Conservation (phyloP, 805 yeast species). For the Debaryomyces castellii region DNA sequence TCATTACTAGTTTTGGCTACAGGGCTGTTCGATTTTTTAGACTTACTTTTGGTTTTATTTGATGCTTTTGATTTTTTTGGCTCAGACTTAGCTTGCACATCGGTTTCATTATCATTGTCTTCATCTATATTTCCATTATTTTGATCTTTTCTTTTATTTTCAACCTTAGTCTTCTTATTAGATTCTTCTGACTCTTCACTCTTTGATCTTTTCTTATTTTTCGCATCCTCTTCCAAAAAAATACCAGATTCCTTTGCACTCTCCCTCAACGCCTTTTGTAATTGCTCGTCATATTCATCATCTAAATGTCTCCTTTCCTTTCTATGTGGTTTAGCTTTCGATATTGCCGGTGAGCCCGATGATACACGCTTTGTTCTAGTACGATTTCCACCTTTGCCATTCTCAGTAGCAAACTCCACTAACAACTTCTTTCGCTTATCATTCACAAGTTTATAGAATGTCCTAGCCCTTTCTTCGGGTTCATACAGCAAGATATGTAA, state of each 20-base stretch:
- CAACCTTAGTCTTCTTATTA: conserved; percentile 1
- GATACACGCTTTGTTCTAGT: conserved; percentile 19
- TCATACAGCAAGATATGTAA: conserved; percentile 56
- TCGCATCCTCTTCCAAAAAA: conserved; percentile 7
- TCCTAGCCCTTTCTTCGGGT: conserved; percentile 21
- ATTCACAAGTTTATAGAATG: conserved; percentile 42
- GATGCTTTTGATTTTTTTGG: conserved; percentile 9
- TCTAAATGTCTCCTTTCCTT: conserved; percentile 35
- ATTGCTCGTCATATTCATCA: conserved; percentile 38
- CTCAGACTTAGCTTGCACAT: conserved; percentile 10
- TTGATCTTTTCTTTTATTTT: conserved; percentile 10
- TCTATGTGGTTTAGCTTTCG: conserved; percentile 20
- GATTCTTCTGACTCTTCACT: conserved; percentile 12
- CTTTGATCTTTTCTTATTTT: conserved; percentile 9
- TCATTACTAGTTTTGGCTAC: conserved; percentile 20
- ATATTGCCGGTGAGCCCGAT: conserved; percentile 16
- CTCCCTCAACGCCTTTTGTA: conserved; percentile 53
- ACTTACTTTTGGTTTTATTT: conserved; percentile 3
- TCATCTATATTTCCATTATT: conserved; percentile 12
- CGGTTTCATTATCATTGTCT: conserved; percentile 7
- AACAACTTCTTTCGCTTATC: conserved; percentile 39
- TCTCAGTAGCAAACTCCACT: conserved; percentile 17
- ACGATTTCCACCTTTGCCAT: conserved; percentile 11
- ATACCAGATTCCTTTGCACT: conserved; percentile 51
- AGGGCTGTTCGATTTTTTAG: conserved; percentile 8